Base-by-base conservation (phyloP, 2,329 filamentous ascomycete species). In the Aspergillus carbonarius region DNA sequence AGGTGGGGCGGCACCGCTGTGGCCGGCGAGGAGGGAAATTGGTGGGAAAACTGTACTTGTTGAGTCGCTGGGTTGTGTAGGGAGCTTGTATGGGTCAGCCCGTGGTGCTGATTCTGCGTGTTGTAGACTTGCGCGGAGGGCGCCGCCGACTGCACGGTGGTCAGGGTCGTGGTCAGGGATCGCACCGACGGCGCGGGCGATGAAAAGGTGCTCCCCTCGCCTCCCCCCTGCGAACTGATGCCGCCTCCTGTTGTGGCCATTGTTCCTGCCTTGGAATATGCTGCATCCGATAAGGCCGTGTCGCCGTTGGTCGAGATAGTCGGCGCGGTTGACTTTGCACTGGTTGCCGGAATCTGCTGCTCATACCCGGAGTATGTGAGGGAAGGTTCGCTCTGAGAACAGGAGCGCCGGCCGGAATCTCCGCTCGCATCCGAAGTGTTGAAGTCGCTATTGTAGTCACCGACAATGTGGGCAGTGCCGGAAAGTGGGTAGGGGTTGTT, bases 401-500 rank as follows among this genome's bases (percentile, higher is more conserved):
- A 69, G n/a, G 87, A 87, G 13, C 80, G 55, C 39, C n/a, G 40
- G 25, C 50, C 57, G 77, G 60, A 79, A 76, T 69, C 82, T 83
- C 73, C 76, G 42, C 81, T 65, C 77, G 85, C 57, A 79, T 88
- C 68, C 15, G 79, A 77, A 60, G 80, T 73, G 59, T 78, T 77
- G 53, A 75, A 74, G 65, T 80, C 77, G 50, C 71, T 73, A 57
- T 79, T 80, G 68, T 78, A 79, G 60, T 69, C 66, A 63, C 58
- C 66, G 58, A 66, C 64, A 35, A 70, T 71, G 60, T 75, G 75
- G 59, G 86, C 70, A 46, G 83, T 83, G 59, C 90, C 90, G 2
- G 92, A 96, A 68, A 93, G 84, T 8, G 91, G 91, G 71, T 97
- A 97, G n/a, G 93, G 93, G 72, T 93, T 93, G 81, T 96, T 96